These are phyloP conservation scores for Lotmaria passim DNA, from an alignment of 208 protist genomes.

Conservation along the genomic window DNA sequence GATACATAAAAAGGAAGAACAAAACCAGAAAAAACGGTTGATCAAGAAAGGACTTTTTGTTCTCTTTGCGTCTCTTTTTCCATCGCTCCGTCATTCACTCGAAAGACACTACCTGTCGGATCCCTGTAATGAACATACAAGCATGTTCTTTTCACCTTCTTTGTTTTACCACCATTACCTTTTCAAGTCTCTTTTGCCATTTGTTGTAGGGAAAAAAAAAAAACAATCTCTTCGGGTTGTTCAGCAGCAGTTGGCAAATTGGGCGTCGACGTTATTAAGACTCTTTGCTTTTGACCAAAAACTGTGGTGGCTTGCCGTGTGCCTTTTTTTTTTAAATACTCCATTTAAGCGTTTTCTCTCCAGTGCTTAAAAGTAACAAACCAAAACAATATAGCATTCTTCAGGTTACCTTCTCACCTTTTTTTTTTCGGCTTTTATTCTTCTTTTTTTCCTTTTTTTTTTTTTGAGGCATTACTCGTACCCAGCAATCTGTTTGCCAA, in stretches of 20 bases:
- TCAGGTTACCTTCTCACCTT: not conserved
- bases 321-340: not conserved
- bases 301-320: too few species aligned
- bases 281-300: not conserved
- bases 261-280: not conserved
- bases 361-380: conserved; percentile 7
- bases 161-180: not conserved
- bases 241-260: too few species aligned
- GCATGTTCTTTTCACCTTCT: conserved; percentile 7
- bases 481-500: conserved; percentile 11
- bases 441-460: not conserved
- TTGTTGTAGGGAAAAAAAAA: not conserved
- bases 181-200: not conserved
- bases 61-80: not conserved
- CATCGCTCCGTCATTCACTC: conserved; percentile 5
- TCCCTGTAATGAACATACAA: not conserved
- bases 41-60: not conserved
- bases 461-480: conserved; percentile 15
- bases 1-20: not conserved
- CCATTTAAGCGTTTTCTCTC: not conserved
- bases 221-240: not conserved
- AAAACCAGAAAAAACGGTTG: not conserved
- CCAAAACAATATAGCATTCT: not conserved
- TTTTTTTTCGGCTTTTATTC: conserved; percentile 1
- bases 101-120: not conserved